A percentile compares a stretch with the other conserved stretches of the same genome.
Evolutionary conservation across 352 stramenopile genomes (phyloP).

Genomic region (Globisporangium paroecandrum): DNA sequence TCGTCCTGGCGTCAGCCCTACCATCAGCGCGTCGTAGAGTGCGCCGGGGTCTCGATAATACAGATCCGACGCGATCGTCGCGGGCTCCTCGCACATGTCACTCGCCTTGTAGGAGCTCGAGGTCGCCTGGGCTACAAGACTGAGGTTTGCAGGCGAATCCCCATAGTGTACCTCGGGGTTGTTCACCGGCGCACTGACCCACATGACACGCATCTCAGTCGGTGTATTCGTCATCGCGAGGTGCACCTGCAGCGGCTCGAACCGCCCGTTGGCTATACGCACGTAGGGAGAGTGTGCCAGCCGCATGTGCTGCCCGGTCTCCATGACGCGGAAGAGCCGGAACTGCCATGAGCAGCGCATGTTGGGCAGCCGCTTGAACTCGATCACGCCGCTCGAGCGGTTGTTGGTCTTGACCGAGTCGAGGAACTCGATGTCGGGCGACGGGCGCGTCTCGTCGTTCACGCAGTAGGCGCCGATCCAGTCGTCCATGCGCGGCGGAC

Average conservation of each 20-base stretch:
- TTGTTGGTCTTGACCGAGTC: slow-evolving; percentile 8
- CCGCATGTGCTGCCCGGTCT: slow-evolving; percentile 9
- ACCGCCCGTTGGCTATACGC: slow-evolving; percentile 15
- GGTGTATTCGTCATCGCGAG: slow-evolving; percentile 15
- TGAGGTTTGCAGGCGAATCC: background rate
- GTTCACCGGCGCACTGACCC: background rate
- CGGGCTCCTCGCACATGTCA: background rate
- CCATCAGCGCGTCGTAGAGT: background rate
- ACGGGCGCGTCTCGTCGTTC: slow-evolving; percentile 10
- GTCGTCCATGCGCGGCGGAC: slow-evolving; percentile 3
- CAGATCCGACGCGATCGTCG: background rate
- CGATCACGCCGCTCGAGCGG: slow-evolving; percentile 1
- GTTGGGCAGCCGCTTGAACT: slow-evolving; percentile 25
- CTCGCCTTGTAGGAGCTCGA: slow-evolving; percentile 7
- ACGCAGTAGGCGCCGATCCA: slow-evolving; percentile 23
- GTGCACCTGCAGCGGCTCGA: slow-evolving; percentile 28
- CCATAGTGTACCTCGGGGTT: slow-evolving; percentile 15
- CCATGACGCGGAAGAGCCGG: slow-evolving; percentile 18
- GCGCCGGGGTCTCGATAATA: background rate
- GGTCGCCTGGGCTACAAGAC: background rate
- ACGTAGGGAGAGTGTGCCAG: slow-evolving; percentile 19
- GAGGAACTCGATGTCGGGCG: background rate
- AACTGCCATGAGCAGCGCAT: slow-evolving; percentile 39
- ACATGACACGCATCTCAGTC: background rate
- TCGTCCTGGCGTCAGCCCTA: background rate